Evolutionary conservation across 2,329 filamentous ascomycete species (phyloP), one percentile per base, ranked within the genome.

Genomic region (Aspergillus nomiae): DNA sequence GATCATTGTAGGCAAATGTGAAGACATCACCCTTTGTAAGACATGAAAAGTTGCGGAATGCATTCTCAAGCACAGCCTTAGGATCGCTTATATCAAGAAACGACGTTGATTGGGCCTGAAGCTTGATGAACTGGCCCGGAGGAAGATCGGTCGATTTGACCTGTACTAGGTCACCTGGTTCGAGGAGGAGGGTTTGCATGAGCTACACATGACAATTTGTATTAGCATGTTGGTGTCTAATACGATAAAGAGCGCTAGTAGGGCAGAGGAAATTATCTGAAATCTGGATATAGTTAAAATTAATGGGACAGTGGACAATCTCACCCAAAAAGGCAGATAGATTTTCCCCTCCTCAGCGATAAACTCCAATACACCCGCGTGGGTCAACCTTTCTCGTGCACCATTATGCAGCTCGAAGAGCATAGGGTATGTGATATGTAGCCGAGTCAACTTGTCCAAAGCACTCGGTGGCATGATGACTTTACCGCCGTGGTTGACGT

Each of bases 41-140:
- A 57, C 94, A 94, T 19, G 94, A 92, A 80, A 98, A 99, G 79
- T 96, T 96, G 50, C 94, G 90, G 80, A 99, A 97, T 0, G 93
- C 94, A 71, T 95, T 95, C 80, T 99, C 95, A 34, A 99, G 88
- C 14, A 99, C 95, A 46, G 95, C 95, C 80, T 97, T 97, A 26
- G 95, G 95, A 73, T 99, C 95, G 71, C 91, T 94, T 75, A 99
- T 98, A 53, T 98, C 94, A 67, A 99, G 90, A 80, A 99, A 99
- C 71, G 90, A 91, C 58, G 91, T 89, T 26, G 92, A 94, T 80
- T 99, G 95, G 0, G 95, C 92, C 81, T 99, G 94, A 10, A 99
- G 87, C 81, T 99, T 99, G 82, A 99, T 96, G 78, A 97, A 90
- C 67, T 89, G 90, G 38, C 95, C 95, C 0, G 94, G 89, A 57